A percentile compares a stretch with the other conserved stretches of the same genome.
phyloP scores from a whole-genome alignment of 2,329 filamentous ascomycete genomes.

The Penicillium sp. region DNA sequence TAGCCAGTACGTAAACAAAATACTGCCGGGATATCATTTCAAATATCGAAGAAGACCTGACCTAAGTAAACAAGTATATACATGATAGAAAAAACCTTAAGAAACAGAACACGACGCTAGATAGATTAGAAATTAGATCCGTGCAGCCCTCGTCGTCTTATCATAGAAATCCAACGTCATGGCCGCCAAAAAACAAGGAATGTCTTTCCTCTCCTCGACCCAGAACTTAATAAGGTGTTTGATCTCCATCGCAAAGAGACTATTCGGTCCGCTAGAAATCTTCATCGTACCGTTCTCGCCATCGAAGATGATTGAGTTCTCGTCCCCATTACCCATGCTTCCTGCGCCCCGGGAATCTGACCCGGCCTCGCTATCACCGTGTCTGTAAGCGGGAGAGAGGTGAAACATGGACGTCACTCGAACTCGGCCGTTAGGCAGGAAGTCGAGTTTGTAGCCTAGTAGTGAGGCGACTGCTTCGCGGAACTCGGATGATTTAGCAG shows the following conservation, averaged over 20 bases:
- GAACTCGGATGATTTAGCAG: conserved; percentile 89
- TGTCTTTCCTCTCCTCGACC: conserved; percentile 91
- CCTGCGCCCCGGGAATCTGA: conserved; percentile 59
- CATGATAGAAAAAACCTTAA: conserved; percentile 1
- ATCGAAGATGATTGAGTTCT: conserved; percentile 77
- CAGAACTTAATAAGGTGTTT: conserved; percentile 89
- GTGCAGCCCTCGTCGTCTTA: conserved; percentile 49
- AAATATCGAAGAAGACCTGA: background rate
- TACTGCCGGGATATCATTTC: conserved; percentile 34
- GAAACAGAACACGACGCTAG: background rate
- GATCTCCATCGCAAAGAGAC: conserved; percentile 84
- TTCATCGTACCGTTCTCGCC: conserved; percentile 98
- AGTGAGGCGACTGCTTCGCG: conserved; percentile 92
- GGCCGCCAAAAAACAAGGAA: conserved; percentile 89
- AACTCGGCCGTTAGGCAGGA: conserved; percentile 96
- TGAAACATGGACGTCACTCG: conserved; percentile 86
- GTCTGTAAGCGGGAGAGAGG: conserved; percentile 60
- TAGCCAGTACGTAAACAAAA: background rate
- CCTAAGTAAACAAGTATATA: conserved; percentile 3
- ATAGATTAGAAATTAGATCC: conserved; percentile 30
- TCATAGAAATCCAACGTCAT: conserved; percentile 94
- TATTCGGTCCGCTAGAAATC: conserved; percentile 86
- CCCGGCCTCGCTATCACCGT: conserved; percentile 56
- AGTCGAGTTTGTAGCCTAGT: conserved; percentile 92
- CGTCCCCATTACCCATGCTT: conserved; percentile 53